Conservation (phyloP, 2,329 filamentous ascomycete species). For the Epichloe gansuensis region DNA sequence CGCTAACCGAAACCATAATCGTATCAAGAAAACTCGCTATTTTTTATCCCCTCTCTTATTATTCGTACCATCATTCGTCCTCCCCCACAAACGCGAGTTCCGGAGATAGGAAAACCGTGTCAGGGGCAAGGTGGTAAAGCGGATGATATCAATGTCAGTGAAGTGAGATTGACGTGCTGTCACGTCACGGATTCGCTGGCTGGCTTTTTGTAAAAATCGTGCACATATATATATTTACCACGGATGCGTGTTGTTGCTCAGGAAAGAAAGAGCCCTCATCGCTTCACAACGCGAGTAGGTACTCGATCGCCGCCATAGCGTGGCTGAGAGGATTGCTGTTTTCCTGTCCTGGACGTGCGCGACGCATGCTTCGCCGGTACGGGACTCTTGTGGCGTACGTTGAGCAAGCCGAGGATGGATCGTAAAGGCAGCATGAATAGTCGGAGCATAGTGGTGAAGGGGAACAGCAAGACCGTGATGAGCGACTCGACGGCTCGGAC, state of each 20-base stretch:
- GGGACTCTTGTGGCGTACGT: constrained; percentile 17
- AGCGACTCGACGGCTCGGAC: constrained; percentile 25
- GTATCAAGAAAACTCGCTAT: too few species aligned
- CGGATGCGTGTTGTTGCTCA: too few species aligned
- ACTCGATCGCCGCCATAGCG: constrained; percentile 24
- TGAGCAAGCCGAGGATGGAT: constrained; percentile 22
- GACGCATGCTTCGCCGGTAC: constrained; percentile 12
- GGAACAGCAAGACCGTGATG: constrained; percentile 25
- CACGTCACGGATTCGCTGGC: too few species aligned
- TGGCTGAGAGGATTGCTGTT: constrained; percentile 10
- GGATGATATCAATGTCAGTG: too few species aligned
- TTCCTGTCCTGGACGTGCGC: not conserved
- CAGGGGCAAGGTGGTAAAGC: too few species aligned
- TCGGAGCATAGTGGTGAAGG: constrained; percentile 26
- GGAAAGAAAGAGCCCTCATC: constrained; percentile 8
- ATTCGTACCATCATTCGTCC: too few species aligned
- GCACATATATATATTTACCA: too few species aligned
- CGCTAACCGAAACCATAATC: too few species aligned
- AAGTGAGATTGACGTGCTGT: too few species aligned
- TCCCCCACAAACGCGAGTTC: too few species aligned
- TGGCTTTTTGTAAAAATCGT: not conserved
- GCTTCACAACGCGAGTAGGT: constrained; percentile 20
- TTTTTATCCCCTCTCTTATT: too few species aligned
- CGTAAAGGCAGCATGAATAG: constrained; percentile 31
- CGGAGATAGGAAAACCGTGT: too few species aligned